Evolutionary conservation across 805 yeast species (phyloP).

Genomic region (Metschnikowia colocasiae): DNA sequence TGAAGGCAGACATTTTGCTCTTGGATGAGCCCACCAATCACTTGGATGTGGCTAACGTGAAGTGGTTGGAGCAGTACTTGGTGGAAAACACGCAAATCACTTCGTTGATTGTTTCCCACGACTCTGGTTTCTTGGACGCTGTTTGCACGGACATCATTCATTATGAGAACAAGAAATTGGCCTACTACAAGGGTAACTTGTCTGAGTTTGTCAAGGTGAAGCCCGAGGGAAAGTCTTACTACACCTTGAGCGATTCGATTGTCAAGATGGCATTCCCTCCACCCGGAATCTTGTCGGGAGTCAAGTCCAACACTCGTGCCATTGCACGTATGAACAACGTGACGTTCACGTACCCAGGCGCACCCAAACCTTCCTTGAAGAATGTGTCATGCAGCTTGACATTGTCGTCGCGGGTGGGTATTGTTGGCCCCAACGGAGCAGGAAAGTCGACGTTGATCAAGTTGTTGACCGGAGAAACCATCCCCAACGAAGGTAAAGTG

Average conservation of each 20-base stretch:
- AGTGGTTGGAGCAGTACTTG: slow-evolving; percentile 90
- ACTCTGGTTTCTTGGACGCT: slow-evolving; percentile 90
- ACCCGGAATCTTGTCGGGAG: slow-evolving; percentile 97
- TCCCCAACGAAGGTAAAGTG: slow-evolving; percentile 83
- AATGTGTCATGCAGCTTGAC: slow-evolving; percentile 88
- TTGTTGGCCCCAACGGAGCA: slow-evolving; percentile 97
- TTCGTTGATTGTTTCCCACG: slow-evolving; percentile 94
- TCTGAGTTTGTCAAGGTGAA: slow-evolving; percentile 86
- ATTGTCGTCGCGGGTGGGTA: slow-evolving; percentile 93
- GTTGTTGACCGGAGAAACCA: slow-evolving; percentile 85
- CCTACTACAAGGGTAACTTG: slow-evolving; percentile 92
- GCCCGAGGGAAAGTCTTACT: slow-evolving; percentile 96
- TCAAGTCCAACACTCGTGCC: slow-evolving; percentile 88
- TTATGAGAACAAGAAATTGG: slow-evolving; percentile 91
- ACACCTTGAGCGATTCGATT: slow-evolving; percentile 86
- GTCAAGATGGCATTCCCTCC: slow-evolving; percentile 98
- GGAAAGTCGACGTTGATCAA: slow-evolving; percentile 96
- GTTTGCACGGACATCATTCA: slow-evolving; percentile 97
- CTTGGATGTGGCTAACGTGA: slow-evolving; percentile 89
- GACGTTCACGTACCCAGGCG: slow-evolving; percentile 87
- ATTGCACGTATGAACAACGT: slow-evolving; percentile 86
- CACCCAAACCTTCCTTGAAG: slow-evolving; percentile 72
- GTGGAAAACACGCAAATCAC: slow-evolving; percentile 82
- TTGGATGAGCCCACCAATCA: slow-evolving; percentile 99
- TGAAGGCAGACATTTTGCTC: slow-evolving; percentile 91